These are phyloP conservation scores for Camellia lanceoleosa DNA, from an alignment of 148 eudicot species.

Conservation along the genomic window DNA sequence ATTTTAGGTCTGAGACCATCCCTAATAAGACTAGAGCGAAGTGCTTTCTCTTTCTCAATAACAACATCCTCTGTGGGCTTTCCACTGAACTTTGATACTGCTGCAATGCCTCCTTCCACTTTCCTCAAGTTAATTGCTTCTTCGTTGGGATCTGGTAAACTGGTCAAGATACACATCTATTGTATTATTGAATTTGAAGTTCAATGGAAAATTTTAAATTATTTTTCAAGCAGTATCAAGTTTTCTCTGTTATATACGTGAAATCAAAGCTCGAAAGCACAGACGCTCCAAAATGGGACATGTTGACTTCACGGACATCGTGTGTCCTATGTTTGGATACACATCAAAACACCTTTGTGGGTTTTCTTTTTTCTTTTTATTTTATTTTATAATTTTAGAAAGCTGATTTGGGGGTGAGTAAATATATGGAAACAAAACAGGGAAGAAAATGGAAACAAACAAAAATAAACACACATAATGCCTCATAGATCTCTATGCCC, in stretches of 20 bases:
- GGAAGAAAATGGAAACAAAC: too few species aligned
- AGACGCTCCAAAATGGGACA: too few species aligned
- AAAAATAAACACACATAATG: too few species aligned
- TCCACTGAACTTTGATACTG: slow-evolving; percentile 82
- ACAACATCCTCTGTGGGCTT: slow-evolving; percentile 81
- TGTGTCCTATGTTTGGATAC: too few species aligned
- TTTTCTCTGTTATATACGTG: not conserved
- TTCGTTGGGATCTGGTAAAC: slow-evolving; percentile 82
- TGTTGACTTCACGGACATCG: too few species aligned
- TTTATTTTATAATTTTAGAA: too few species aligned
- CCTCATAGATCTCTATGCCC: too few species aligned
- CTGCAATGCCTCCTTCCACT: slow-evolving; percentile 81
- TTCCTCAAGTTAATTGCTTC: slow-evolving; percentile 60
- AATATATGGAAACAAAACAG: too few species aligned
- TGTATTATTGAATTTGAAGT: not conserved
- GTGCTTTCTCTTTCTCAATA: slow-evolving; percentile 58
- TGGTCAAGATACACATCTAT: slow-evolving; percentile 23
- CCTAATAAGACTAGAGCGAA: slow-evolving; percentile 51
- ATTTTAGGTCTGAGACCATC: slow-evolving; percentile 66
- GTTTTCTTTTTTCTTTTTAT: too few species aligned
- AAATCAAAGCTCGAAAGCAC: not conserved
- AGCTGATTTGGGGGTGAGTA: too few species aligned
- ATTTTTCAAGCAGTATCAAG: not conserved
- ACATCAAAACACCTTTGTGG: too few species aligned
- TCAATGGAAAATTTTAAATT: not conserved